phyloP scores from a whole-genome alignment of 805 yeast species.

The Wickerhamomyces canadensis region DNA sequence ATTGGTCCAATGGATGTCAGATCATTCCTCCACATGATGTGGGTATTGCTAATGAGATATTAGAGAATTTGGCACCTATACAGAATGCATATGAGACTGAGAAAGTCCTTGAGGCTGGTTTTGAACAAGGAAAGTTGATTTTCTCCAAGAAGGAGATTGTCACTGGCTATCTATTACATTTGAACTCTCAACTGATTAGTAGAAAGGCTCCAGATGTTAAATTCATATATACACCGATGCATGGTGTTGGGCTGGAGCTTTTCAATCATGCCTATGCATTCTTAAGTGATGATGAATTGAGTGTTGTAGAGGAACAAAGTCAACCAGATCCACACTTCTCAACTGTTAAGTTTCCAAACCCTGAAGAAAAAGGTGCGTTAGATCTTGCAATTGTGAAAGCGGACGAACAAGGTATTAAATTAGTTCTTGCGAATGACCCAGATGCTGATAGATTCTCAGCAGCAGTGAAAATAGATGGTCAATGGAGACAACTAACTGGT shows the following conservation, averaged over 20 bases:
- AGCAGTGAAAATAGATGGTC: conserved; percentile 46
- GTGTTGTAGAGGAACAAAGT: conserved; percentile 57
- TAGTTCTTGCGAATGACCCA: conserved; percentile 90
- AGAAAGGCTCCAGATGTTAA: conserved; percentile 25
- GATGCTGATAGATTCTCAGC: conserved; percentile 93
- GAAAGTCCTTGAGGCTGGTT: conserved; percentile 29
- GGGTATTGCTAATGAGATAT: conserved; percentile 62
- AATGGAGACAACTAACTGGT: conserved; percentile 83
- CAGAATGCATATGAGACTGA: conserved; percentile 42
- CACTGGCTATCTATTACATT: conserved; percentile 32
- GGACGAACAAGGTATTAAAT: conserved; percentile 33
- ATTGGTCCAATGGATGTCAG: conserved; percentile 91
- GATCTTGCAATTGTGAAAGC: conserved; percentile 65
- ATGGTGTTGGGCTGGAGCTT: conserved; percentile 81
- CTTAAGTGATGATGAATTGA: conserved; percentile 30
- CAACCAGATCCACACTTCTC: conserved; percentile 81
- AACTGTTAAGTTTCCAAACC: conserved; percentile 88
- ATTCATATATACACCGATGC: conserved; percentile 90
- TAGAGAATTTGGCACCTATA: conserved; percentile 58
- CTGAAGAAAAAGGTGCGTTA: conserved; percentile 92
- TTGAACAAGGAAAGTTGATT: conserved; percentile 25
- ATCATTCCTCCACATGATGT: conserved; percentile 88
- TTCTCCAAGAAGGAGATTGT: conserved; percentile 39
- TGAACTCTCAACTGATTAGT: conserved; percentile 31
- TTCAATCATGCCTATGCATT: conserved; percentile 37